Percentiles rank a stretch among this genome's conserved stretches.
phyloP scores from a whole-genome alignment of 345 rosid genomes.

The Heritiera littoralis region DNA sequence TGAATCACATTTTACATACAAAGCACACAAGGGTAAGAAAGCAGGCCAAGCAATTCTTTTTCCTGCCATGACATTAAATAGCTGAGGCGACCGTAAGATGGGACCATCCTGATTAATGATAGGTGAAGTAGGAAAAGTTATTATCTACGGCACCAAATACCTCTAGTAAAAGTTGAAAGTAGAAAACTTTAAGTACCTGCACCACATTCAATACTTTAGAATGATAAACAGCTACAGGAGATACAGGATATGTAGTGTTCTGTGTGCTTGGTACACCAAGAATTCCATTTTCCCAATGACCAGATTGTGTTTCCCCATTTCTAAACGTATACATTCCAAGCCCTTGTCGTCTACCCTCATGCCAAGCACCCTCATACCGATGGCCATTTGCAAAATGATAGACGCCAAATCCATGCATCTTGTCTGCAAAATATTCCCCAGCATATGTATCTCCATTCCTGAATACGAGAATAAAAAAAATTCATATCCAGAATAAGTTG shows the following conservation, averaged over 20 bases:
- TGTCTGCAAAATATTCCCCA: slow-evolving; percentile 97
- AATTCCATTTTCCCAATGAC: slow-evolving; percentile 94
- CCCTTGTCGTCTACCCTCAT: slow-evolving; percentile 95
- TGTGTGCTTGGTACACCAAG: slow-evolving; percentile 87
- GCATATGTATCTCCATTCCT: slow-evolving; percentile 95
- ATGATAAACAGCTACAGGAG: slow-evolving; percentile 78
- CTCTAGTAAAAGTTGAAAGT: neutral
- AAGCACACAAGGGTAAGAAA: neutral
- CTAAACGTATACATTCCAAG: slow-evolving; percentile 96
- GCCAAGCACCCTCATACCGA: slow-evolving; percentile 97
- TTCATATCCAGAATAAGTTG: neutral
- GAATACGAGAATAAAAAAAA: neutral
- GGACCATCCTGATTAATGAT: neutral
- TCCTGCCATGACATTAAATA: neutral
- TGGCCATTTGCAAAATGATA: slow-evolving; percentile 88
- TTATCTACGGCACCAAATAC: neutral
- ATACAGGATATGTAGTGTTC: slow-evolving; percentile 53
- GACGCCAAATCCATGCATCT: slow-evolving; percentile 96
- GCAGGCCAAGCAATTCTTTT: neutral
- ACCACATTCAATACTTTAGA: slow-evolving; percentile 87
- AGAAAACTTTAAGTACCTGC: slow-evolving; percentile 49
- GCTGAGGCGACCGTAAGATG: neutral
- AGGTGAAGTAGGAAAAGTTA: neutral
- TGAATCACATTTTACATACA: neutral
- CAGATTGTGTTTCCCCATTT: slow-evolving; percentile 92